Evolutionary conservation across 306 rosid species (phyloP).

Genomic region (Fragaria iinumae): DNA sequence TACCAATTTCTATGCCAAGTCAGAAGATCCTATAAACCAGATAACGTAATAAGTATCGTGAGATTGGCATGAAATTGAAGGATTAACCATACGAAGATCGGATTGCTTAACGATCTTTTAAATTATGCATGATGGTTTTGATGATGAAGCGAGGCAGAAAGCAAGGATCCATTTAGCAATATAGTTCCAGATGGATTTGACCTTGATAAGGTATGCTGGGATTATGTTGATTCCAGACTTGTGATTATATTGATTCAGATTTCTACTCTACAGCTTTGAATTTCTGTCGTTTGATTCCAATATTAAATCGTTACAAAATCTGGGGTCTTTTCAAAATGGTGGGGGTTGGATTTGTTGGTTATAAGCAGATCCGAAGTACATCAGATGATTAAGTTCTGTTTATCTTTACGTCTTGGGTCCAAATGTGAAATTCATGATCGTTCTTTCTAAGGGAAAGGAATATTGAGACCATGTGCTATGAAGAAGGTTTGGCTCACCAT

Average conservation of each 20-base stretch:
- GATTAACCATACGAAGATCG: constrained; percentile 76
- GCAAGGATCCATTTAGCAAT: constrained; percentile 90
- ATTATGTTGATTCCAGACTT: constrained; percentile 7
- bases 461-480: too few species aligned
- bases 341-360: neutral
- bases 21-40: too few species aligned
- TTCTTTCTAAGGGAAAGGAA: neutral
- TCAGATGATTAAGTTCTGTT: neutral
- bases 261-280: neutral
- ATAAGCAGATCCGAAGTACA: neutral
- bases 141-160: constrained; percentile 71
- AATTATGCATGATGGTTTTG: constrained; percentile 70
- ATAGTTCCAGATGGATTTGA: constrained; percentile 87
- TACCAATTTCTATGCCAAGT: too few species aligned
- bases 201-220: constrained; percentile 63
- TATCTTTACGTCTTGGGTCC: neutral
- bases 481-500: too few species aligned
- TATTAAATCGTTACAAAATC: neutral
- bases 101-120: constrained; percentile 87
- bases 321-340: neutral
- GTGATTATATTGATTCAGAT: neutral
- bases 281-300: neutral
- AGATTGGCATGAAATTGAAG: constrained; percentile 71
- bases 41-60: constrained; percentile 51
- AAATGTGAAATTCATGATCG: neutral